phyloP scores from a whole-genome alignment of 2,329 filamentous ascomycete genomes.

The Arthrinium phaeospermum region DNA sequence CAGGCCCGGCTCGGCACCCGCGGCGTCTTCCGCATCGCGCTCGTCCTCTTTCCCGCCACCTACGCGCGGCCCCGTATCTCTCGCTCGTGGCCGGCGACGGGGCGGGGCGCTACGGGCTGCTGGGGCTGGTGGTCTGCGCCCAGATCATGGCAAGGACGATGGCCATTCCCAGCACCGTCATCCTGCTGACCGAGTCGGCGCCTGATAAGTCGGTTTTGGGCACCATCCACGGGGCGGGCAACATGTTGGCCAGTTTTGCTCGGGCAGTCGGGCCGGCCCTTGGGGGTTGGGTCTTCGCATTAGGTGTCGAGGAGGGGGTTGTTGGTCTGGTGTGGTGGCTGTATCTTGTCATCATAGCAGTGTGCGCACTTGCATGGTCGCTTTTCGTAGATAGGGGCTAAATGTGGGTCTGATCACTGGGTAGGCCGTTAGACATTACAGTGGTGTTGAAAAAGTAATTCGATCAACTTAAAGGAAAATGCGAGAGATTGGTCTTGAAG shows the following conservation, averaged over 20 bases:
- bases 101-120: slow-evolving; percentile 56
- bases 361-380: slow-evolving; percentile 37
- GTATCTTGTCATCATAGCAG: slow-evolving; percentile 34
- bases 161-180: slow-evolving; percentile 46
- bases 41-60: slow-evolving; percentile 64
- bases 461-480: neutral
- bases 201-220: slow-evolving; percentile 43
- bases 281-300: slow-evolving; percentile 33
- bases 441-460: neutral
- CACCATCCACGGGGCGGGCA: slow-evolving; percentile 44
- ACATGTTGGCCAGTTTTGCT: slow-evolving; percentile 37
- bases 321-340: slow-evolving; percentile 39
- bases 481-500: rapidly evolving
- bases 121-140: slow-evolving; percentile 59
- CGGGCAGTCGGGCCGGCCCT: slow-evolving; percentile 30
- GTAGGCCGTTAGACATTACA: neutral
- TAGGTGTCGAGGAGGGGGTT: slow-evolving; percentile 34
- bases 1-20: slow-evolving; percentile 65
- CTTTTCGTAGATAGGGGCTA: slow-evolving; percentile 30
- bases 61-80: slow-evolving; percentile 66
- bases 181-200: slow-evolving; percentile 45
- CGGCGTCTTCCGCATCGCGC: slow-evolving; percentile 59
- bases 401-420: neutral
- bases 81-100: slow-evolving; percentile 56
- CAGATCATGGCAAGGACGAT: slow-evolving; percentile 69